Evolutionary conservation across 1,284 basidiomycete genomes (phyloP), one percentile per base, ranked within the genome.

Genomic region (Pseudozyma tsukubaensis): DNA sequence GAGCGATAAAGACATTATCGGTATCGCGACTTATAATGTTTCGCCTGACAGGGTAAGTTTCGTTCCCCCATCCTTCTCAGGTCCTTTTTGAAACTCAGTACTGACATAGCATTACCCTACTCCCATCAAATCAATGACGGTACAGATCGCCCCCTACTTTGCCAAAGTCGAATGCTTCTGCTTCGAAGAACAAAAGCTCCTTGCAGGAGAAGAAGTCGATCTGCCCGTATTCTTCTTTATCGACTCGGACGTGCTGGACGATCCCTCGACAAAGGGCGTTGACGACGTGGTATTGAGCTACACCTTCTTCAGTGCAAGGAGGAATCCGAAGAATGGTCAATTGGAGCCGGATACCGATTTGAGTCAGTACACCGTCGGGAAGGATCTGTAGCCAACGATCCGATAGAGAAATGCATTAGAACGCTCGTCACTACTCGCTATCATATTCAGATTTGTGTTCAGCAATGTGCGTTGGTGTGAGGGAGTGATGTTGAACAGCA

Each of bases 161-260:
- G 94, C 95, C 61, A 99, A 99, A 87, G 94, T 99, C 9, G 97
- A 99, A 85, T 99, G 97, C 80, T 99, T 99, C 88, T 99, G 97
- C 86, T 99, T 99, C 79, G 97, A 99, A 85, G 97, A 99, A 85
- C 97, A 99, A 86, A 93, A 92, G 80, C 89, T 99, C 18, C 87
- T 97, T 21, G 95, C 96, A 0, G 92, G 92, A 21, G 97, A 99
- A 86, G 95, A 98, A 85, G 93, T 99, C 18, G 97, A 99, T 86
- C 92, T 99, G 88, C 97, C 97, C 16, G 89, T 99, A 32, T 89
- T 99, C 72, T 99, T 99, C 88, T 99, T 99, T 87, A 96, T 99
- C 76, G 97, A 99, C 87, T 91, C 92, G 66, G 97, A 99, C 82
- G 90, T 97, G 63, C 87, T 96, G 45, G 94, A 98, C 14, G 97